Percentiles rank a stretch among this genome's conserved stretches.
phyloP scores from a whole-genome alignment of 2,329 filamentous ascomycete genomes.

The Sclerotinia trifoliorum region DNA sequence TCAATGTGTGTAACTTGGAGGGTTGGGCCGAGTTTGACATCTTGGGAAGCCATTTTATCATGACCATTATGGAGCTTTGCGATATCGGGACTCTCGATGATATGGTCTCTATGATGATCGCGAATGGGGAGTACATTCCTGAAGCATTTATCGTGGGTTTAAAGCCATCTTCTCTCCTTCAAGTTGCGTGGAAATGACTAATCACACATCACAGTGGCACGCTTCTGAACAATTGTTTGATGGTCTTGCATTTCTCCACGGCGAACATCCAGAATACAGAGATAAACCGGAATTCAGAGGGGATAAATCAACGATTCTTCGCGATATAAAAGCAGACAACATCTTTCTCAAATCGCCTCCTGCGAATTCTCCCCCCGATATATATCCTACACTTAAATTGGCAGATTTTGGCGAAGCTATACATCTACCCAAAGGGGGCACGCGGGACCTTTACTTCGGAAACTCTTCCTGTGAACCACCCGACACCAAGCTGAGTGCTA shows the following conservation, averaged over 20 bases:
- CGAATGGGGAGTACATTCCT: background rate
- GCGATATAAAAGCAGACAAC: slow-evolving; percentile 9
- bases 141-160: slow-evolving; percentile 9
- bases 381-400: slow-evolving; percentile 17
- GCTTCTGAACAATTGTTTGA: slow-evolving; percentile 12
- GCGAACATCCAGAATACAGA: slow-evolving; percentile 17
- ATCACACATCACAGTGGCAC: slow-evolving; percentile 13
- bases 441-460: background rate
- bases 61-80: slow-evolving; percentile 11
- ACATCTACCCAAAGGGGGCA: slow-evolving; percentile 4
- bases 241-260: slow-evolving; percentile 17
- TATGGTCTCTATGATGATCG: background rate
- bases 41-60: background rate
- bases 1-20: slow-evolving; percentile 1
- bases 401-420: slow-evolving; percentile 20
- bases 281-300: background rate
- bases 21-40: background rate
- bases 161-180: background rate
- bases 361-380: background rate
- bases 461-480: slow-evolving; percentile 13
- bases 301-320: background rate
- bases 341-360: slow-evolving; percentile 8
- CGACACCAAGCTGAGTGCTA: slow-evolving; percentile 6
- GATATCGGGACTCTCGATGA: background rate
- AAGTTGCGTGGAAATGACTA: background rate